Conservation (phyloP, 2,329 filamentous ascomycete species). For the Alternaria arbusti region DNA sequence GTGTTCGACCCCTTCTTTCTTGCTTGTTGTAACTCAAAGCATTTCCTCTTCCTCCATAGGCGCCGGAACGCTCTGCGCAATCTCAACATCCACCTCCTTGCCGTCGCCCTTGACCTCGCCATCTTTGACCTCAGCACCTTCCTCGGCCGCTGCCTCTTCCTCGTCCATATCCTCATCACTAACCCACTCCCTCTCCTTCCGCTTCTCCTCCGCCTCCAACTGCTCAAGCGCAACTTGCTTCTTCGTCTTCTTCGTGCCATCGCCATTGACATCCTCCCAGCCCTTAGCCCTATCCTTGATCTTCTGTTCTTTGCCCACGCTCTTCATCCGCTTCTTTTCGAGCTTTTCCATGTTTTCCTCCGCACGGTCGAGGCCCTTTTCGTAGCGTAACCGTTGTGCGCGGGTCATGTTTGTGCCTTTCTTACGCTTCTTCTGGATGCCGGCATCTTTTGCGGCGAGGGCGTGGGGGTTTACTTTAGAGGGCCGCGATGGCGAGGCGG, state of each 20-base stretch:
- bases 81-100: constrained; percentile 20
- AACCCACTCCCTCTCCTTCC: constrained; percentile 31
- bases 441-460: constrained; percentile 71
- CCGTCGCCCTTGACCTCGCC: constrained; percentile 18
- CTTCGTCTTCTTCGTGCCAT: constrained; percentile 23
- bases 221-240: constrained; percentile 24
- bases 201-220: constrained; percentile 16
- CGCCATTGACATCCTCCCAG: constrained; percentile 48
- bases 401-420: constrained; percentile 51
- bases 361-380: constrained; percentile 59
- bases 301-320: constrained; percentile 55
- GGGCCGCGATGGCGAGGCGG: constrained; percentile 33
- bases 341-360: constrained; percentile 61
- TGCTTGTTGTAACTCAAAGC: constrained; percentile 16
- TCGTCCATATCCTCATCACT: constrained; percentile 42
- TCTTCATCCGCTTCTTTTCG: constrained; percentile 63
- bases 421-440: constrained; percentile 74
- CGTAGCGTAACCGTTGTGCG: constrained; percentile 59
- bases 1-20: not conserved
- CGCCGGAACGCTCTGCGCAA: constrained; percentile 18
- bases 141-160: not conserved
- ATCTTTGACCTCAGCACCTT: constrained; percentile 4
- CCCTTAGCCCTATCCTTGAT: constrained; percentile 56
- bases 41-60: constrained; percentile 35
- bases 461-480: constrained; percentile 55